Conservation (phyloP, 2,329 filamentous ascomycete species). For the Pseudopithomyces chartarum region DNA sequence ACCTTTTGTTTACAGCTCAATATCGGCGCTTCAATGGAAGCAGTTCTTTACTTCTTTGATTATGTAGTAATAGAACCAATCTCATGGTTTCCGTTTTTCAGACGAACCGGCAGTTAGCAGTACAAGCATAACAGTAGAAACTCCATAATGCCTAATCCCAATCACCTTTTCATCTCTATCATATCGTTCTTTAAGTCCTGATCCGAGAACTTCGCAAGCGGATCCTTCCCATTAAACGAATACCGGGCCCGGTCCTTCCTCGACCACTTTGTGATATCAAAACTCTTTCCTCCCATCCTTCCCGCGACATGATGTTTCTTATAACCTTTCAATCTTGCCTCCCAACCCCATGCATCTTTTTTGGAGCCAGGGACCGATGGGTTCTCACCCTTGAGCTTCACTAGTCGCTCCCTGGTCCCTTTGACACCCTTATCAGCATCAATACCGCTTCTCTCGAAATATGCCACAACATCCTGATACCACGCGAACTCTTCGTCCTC, state of each 20-base stretch:
- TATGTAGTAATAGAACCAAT: too few relatives aligned
- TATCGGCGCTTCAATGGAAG: too few relatives aligned
- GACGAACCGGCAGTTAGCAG: too few relatives aligned
- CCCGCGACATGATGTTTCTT: background rate
- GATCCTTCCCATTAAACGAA: slow-evolving; percentile 15
- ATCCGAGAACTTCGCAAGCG: slow-evolving; percentile 12
- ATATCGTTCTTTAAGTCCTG: too few relatives aligned
- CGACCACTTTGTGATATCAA: slow-evolving; percentile 19
- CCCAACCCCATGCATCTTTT: slow-evolving; percentile 17
- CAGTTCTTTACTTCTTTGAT: too few relatives aligned
- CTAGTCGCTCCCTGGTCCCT: slow-evolving; percentile 11
- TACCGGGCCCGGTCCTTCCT: slow-evolving; percentile 16
- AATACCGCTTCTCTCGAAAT: slow-evolving; percentile 15
- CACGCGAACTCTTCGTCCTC: slow-evolving; percentile 17
- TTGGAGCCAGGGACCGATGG: background rate
- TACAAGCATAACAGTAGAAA: too few relatives aligned
- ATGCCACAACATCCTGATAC: slow-evolving; percentile 13
- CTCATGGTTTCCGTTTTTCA: too few relatives aligned
- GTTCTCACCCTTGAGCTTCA: background rate
- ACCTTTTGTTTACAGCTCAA: too few relatives aligned
- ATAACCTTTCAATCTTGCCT: slow-evolving; percentile 8
- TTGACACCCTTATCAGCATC: slow-evolving; percentile 12
- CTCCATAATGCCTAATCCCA: too few relatives aligned
- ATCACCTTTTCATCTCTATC: too few relatives aligned
- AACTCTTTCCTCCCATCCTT: slow-evolving; percentile 13